phyloP scores from a whole-genome alignment of 139 green algal genomes.

The Dunaliella sp. region DNA sequence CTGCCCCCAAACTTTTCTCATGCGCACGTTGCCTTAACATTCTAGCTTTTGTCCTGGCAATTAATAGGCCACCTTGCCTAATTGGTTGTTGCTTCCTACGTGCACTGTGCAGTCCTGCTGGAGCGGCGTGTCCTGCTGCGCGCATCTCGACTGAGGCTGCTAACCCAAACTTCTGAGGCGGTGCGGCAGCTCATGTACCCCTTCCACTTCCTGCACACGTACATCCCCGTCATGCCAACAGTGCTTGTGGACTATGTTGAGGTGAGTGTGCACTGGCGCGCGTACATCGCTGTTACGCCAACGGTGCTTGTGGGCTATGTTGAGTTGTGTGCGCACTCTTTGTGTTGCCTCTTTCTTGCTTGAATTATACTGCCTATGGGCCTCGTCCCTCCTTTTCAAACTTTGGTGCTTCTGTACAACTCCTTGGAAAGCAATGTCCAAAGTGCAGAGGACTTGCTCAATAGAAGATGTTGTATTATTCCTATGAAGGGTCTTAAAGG shows the following conservation, averaged over 20 bases:
- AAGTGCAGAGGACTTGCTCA: too few species aligned
- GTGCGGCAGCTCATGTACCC: conserved; percentile 50
- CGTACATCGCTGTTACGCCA: neutral
- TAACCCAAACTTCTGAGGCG: conserved; percentile 38
- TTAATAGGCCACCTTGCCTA: too few species aligned
- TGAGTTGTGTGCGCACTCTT: neutral
- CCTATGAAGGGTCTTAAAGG: too few species aligned
- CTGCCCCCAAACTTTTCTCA: too few species aligned
- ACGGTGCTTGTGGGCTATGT: neutral
- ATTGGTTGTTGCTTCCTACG: too few species aligned
- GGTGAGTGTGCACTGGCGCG: neutral
- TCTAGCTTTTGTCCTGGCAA: too few species aligned
- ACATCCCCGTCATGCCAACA: conserved; percentile 52
- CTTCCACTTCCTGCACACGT: conserved; percentile 40
- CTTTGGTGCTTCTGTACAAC: neutral
- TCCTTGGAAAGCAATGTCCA: neutral
- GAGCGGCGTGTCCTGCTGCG: conserved; percentile 48
- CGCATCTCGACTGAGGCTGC: conserved; percentile 27
- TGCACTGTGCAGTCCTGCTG: conserved; percentile 51
- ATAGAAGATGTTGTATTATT: too few species aligned
- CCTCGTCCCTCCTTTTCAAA: too few species aligned
- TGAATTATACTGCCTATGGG: too few species aligned
- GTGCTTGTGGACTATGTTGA: conserved; percentile 48
- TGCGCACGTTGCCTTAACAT: too few species aligned
- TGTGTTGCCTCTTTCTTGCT: neutral